A percentile compares a stretch with the other conserved stretches of the same genome.
phyloP scores from a whole-genome alignment of 2,329 filamentous ascomycete species.

The Xylariomycetidae sp. region DNA sequence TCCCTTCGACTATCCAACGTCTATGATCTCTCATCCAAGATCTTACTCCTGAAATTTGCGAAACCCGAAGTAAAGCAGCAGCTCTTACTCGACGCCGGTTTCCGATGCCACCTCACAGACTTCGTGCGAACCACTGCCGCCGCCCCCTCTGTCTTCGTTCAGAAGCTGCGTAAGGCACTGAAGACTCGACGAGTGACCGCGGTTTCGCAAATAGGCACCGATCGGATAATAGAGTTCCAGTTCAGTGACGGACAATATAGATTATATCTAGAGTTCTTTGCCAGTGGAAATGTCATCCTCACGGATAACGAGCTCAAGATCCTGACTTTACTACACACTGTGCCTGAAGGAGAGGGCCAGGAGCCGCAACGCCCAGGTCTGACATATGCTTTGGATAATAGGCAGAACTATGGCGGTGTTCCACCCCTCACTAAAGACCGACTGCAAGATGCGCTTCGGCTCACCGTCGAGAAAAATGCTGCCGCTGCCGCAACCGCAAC shows the following conservation, averaged over 20 bases:
- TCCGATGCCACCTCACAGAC: slow-evolving; percentile 89
- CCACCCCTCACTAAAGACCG: slow-evolving; percentile 72
- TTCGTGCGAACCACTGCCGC: slow-evolving; percentile 84
- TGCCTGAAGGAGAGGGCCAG: slow-evolving; percentile 76
- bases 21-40: slow-evolving; percentile 93
- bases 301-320: slow-evolving; percentile 83
- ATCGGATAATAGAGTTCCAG: slow-evolving; percentile 85
- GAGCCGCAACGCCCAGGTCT: slow-evolving; percentile 75
- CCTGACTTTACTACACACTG: slow-evolving; percentile 72
- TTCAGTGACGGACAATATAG: slow-evolving; percentile 90
- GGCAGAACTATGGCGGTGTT: slow-evolving; percentile 77
- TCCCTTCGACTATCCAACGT: slow-evolving; percentile 84
- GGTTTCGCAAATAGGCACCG: slow-evolving; percentile 83
- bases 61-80: slow-evolving; percentile 87
- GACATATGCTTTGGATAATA: slow-evolving; percentile 72
- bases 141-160: slow-evolving; percentile 80
- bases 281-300: slow-evolving; percentile 88
- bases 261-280: slow-evolving; percentile 92
- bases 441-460: slow-evolving; percentile 63
- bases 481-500: slow-evolving; percentile 41
- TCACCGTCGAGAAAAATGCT: slow-evolving; percentile 56
- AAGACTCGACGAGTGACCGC: slow-evolving; percentile 81
- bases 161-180: slow-evolving; percentile 78
- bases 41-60: slow-evolving; percentile 91
- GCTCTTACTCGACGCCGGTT: slow-evolving; percentile 88